Base-by-base conservation (phyloP, 2,329 filamentous ascomycete species). In the Arthrinium puccinioides region DNA sequence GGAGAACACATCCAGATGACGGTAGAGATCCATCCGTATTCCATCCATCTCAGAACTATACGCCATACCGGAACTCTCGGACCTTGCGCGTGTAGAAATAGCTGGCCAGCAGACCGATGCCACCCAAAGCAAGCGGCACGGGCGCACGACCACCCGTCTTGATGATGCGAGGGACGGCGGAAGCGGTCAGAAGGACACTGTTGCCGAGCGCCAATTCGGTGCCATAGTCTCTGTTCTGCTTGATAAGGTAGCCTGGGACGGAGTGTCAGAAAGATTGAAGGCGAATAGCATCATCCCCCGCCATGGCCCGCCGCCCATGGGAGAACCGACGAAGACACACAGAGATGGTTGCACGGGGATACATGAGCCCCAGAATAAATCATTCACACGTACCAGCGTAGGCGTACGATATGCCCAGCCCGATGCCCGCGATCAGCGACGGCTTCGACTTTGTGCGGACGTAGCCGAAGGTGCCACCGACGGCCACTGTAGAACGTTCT, bases 71-170 rank as follows among this genome's bases (percentile, higher is more conserved):
- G 41, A 65, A 63, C 40, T 65, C 62, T 20, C 57, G 54, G 36
- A 56, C 55, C 47, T 65, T 65, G 47, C 62, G 63, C 46, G 63
- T 57, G 43, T 65, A 65, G 44, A 65, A 65, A 24, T 44, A 63
- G 0, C 60, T 62, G 2, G 62, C 59, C 11, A 65, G 46, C 21
- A 47, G 50, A 26, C 62, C 62, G 0, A 44, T 52, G 5, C 49
- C 53, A 6, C 53, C 54, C 6, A 65, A 50, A 2, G 48, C 55
- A 19, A 65, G 40, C 0, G 62, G 59, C 5, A 62, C 53, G 9
- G 60, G 61, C 1, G 61, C 58, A 32, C 53, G 54, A 1, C 44
- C 61, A 15, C 53, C 54, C 9, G 62, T 64, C 50, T 62, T 61
- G 44, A 64, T 53, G 20, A 62, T 55, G 18, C 61, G 49, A 9